Evolutionary conservation across 306 rosid species (phyloP), one percentile per base, ranked within the genome.

Genomic region (Gastrolobium bilobum): DNA sequence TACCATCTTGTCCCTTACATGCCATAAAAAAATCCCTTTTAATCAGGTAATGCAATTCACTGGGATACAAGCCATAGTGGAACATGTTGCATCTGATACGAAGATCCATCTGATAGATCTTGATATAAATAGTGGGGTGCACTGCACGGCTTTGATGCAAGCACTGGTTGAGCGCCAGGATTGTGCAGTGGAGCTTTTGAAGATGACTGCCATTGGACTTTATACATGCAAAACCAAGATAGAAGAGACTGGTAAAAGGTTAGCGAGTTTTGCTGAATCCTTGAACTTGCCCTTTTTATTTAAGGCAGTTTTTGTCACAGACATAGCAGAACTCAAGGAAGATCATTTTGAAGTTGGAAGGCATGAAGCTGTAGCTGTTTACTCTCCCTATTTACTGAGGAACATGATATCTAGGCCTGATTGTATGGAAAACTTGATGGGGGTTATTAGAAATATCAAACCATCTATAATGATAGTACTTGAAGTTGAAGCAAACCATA

Each of bases 51-150:
- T 86, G 85, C 89, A 86, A 13, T 85, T 90, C 50, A 10, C 81
- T 3, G 92, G 86, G 0, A 61, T 87, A 43, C 97, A 94, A 89
- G 53, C 90, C 38, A 86, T 94, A 11, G 63, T 87, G 5, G 98
- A 94, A 71, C 89, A 71, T 53, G 85, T 90, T 35, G 85, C 82
- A 60, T 58, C 59, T 8, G 54, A 78, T 47, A 79, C 80, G 7
- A 92, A 77, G 50, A 66, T 94, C 56, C 98, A 92, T 78, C 1
- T 90, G 46, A 88, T 92, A 9, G 97, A 94, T 82, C 82, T 90
- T 15, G 84, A 82, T 20, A 84, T 88, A 38, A 76, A 51, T 63
- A 52, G 61, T 64, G 98, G 97, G 5, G 86, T 88, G 10, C 98
- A 84, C 0, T 89, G 90, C 84, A 74, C 84, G 46, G 73, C 83